Evolutionary conservation across 352 stramenopile genomes (phyloP).

Genomic region (Vaucheria bursata): DNA sequence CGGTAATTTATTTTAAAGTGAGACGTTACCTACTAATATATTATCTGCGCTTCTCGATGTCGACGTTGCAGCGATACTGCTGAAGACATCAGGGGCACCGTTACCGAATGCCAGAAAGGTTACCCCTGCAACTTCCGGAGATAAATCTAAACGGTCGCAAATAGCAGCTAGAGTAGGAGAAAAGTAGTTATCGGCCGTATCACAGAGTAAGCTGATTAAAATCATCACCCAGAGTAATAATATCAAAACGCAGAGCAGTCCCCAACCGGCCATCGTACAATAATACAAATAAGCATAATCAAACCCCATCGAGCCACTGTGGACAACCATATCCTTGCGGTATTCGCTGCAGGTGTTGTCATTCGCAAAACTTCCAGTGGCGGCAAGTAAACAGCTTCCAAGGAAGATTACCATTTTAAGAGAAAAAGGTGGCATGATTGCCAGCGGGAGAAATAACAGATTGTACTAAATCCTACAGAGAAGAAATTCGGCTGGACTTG

Average conservation of each 20-base stretch:
- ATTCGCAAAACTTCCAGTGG: too few species aligned
- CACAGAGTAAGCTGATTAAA: slow-evolving; percentile 65
- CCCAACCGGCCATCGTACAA: slow-evolving; percentile 17
- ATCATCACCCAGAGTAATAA: slow-evolving; percentile 25
- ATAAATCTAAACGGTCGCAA: slow-evolving; percentile 73
- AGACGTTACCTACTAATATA: background rate
- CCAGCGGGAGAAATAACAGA: too few species aligned
- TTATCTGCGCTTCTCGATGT: background rate
- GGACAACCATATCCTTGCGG: background rate
- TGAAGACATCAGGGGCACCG: slow-evolving; percentile 90
- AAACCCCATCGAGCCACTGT: slow-evolving; percentile 16
- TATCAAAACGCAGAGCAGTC: slow-evolving; percentile 11
- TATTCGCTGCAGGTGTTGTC: background rate
- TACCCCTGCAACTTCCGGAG: slow-evolving; percentile 84
- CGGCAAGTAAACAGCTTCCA: too few species aligned
- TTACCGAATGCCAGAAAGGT: slow-evolving; percentile 96
- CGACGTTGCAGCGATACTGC: slow-evolving; percentile 59
- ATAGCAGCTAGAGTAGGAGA: slow-evolving; percentile 88
- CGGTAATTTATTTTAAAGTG: too few species aligned
- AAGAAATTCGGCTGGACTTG: too few species aligned
- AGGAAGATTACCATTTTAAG: too few species aligned
- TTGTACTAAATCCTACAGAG: too few species aligned
- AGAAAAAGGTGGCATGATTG: too few species aligned
- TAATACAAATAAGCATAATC: slow-evolving; percentile 28
- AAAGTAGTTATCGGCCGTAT: slow-evolving; percentile 94